Evolutionary conservation across 768 basidiomycete species (phyloP), one percentile per base, ranked within the genome.

Genomic region (Clathrus columnatus): DNA sequence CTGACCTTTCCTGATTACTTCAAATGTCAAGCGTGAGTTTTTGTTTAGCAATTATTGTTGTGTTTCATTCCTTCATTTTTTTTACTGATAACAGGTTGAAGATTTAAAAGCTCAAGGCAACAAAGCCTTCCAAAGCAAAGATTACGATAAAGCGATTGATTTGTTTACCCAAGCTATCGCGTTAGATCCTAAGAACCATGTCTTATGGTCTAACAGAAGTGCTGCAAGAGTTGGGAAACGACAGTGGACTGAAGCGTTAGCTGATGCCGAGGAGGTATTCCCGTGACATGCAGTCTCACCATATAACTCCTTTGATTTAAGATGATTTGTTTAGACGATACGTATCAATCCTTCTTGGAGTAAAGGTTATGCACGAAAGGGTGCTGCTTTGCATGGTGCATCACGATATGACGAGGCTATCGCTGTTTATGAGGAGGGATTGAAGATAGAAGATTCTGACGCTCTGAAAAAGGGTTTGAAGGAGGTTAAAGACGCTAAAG

Each of bases 61-160:
- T 17, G 32, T 53, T 4, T 10, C 18, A 7, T 42, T 43, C 1
- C 2, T n/a, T 21, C 17, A 23, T 14, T 3, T 21, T 21, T 44
- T 17, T 18, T 6, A 28, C 21, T 52, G 20, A 7, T 52, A n/a
- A 16, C 57, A 79, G 78, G 75, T 72, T 48, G 73, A 76, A 67
- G 72, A 81, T 57, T 75, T 96, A 61, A 97, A 97, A 75, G 88
- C 91, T 65, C 82, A 82, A 65, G 94, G 93, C 64, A 97, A 97
- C 78, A 92, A 93, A 66, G 92, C 94, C 20, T 97, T 97, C 72
- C 77, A 87, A 36, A 90, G 90, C 54, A 96, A 92, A 68, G 82
- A 96, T 63, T 96, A 89, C 72, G 84, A 90, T 73, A 82, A 78
- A 63, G 93, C 94, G 6, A 88, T 90, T 74, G 79, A 85, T 65